phyloP scores from a whole-genome alignment of 2,329 filamentous ascomycete genomes.

The Ophiocordyceps sinensis region DNA sequence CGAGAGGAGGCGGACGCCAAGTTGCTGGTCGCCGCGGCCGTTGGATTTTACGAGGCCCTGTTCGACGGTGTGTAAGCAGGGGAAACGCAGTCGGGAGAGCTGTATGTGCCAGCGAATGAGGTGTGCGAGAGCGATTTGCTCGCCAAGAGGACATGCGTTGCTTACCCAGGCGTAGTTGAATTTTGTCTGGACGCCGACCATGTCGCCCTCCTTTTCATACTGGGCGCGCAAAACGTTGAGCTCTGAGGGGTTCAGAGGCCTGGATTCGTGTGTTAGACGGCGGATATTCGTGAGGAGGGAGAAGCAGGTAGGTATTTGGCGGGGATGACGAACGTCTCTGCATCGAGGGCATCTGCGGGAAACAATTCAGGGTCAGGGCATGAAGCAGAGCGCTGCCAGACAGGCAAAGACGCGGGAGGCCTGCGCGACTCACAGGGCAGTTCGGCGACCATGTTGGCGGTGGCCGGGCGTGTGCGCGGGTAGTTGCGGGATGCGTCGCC shows the following conservation, averaged over 20 bases:
- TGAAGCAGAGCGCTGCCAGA: background rate
- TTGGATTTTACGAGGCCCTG: slow-evolving; percentile 93
- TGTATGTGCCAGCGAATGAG: background rate
- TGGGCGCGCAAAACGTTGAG: slow-evolving; percentile 84
- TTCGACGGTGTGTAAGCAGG: slow-evolving; percentile 1
- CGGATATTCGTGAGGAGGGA: slow-evolving; percentile 2
- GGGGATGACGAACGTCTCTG: slow-evolving; percentile 60
- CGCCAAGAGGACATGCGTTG: background rate
- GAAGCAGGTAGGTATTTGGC: background rate
- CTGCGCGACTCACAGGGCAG: slow-evolving; percentile 27
- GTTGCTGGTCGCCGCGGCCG: slow-evolving; percentile 73
- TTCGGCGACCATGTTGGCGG: slow-evolving; percentile 28
- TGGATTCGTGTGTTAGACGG: slow-evolving; percentile 17
- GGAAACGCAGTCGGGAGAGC: background rate
- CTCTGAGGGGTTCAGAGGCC: slow-evolving; percentile 80
- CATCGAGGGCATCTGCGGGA: slow-evolving; percentile 76
- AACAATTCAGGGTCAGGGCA: background rate
- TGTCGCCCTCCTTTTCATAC: slow-evolving; percentile 95
- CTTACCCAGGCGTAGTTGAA: slow-evolving; percentile 98
- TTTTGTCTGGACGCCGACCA: slow-evolving; percentile 94
- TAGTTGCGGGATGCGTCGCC: too few relatives aligned
- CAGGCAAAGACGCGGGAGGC: background rate
- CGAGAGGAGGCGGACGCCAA: slow-evolving; percentile 82
- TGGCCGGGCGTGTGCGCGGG: background rate
- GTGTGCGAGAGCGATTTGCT: too few relatives aligned